Percentiles rank a stretch among this genome's conserved stretches.
Conservation (phyloP, 2,329 filamentous ascomycete genomes). For the Alternaria panax region DNA sequence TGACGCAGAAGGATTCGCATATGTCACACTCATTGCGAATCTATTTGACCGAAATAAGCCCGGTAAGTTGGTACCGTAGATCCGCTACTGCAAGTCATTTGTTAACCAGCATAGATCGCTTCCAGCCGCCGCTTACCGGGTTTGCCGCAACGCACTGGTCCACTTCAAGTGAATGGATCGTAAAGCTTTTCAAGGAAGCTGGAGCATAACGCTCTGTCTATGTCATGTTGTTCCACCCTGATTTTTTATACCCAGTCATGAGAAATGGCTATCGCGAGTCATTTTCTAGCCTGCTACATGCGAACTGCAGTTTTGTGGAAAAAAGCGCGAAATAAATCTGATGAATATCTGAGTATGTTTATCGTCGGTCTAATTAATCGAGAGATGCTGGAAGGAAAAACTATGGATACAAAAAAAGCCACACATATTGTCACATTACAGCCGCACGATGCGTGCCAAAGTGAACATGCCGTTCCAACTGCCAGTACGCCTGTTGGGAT, state of each 20-base stretch:
- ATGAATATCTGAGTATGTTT: neutral
- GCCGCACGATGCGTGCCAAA: neutral
- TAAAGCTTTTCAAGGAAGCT: constrained; percentile 42
- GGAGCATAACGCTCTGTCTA: constrained; percentile 28
- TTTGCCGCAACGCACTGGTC: constrained; percentile 35
- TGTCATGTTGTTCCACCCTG: constrained; percentile 10
- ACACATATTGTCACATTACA: neutral
- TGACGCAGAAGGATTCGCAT: constrained; percentile 41
- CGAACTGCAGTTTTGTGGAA: neutral
- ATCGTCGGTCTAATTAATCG: neutral
- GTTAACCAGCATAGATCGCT: constrained; percentile 31
- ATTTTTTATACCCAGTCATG: constrained; percentile 20
- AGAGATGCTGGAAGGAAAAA: neutral
- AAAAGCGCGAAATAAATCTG: neutral
- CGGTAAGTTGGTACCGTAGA: constrained; percentile 28
- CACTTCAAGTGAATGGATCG: constrained; percentile 44
- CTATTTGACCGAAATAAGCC: constrained; percentile 36
- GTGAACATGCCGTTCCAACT: neutral
- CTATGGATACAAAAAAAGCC: neutral
- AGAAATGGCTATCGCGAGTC: constrained; percentile 1
- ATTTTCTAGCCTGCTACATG: neutral
- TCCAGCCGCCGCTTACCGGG: constrained; percentile 39
- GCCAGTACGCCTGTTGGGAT: neutral
- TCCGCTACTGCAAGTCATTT: constrained; percentile 11
- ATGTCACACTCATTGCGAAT: constrained; percentile 35